Evolutionary conservation across 495 filamentous ascomycete species (phyloP).

Genomic region (Tuber indicum): DNA sequence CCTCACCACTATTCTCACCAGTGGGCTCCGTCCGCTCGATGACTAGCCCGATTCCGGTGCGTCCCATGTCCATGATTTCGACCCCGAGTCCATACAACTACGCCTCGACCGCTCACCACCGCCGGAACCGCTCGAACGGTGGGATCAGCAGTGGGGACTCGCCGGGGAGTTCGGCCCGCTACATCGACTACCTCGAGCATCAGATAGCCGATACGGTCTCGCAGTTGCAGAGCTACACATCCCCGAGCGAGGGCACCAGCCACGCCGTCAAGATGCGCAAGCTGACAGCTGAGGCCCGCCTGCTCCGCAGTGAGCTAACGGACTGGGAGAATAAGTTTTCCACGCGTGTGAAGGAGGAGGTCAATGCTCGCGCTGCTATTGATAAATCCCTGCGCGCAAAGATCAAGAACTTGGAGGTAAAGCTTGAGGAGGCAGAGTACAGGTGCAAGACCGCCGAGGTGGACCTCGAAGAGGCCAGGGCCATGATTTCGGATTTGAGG

Average conservation of each 20-base stretch:
- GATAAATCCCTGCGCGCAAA: constrained; percentile 35
- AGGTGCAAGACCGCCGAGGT: constrained; percentile 14
- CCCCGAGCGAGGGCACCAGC: constrained; percentile 41
- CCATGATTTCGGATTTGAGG: constrained; percentile 36
- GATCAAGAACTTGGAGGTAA: constrained; percentile 23
- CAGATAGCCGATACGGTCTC: constrained; percentile 46
- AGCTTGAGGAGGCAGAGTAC: constrained; percentile 24
- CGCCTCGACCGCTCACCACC: constrained; percentile 7
- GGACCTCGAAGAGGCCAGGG: constrained; percentile 41
- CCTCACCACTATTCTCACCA: constrained; percentile 8
- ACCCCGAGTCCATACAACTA: not conserved
- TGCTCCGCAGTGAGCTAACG: constrained; percentile 43
- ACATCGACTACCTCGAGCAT: constrained; percentile 50
- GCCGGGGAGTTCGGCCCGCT: constrained; percentile 37
- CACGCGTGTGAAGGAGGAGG: constrained; percentile 44
- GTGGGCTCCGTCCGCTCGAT: constrained; percentile 14
- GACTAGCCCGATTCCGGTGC: constrained; percentile 18
- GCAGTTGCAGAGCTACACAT: constrained; percentile 44
- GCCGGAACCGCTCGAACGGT: constrained; percentile 23
- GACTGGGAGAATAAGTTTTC: constrained; percentile 48
- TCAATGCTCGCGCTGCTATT: constrained; percentile 35
- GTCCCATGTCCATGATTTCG: not conserved
- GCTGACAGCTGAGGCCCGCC: constrained; percentile 42
- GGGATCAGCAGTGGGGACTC: constrained; percentile 16
- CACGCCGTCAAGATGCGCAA: constrained; percentile 45